Evolutionary conservation across 805 yeast genomes (phyloP).

Genomic region (Cyberlindnera euphorbiiphila): DNA sequence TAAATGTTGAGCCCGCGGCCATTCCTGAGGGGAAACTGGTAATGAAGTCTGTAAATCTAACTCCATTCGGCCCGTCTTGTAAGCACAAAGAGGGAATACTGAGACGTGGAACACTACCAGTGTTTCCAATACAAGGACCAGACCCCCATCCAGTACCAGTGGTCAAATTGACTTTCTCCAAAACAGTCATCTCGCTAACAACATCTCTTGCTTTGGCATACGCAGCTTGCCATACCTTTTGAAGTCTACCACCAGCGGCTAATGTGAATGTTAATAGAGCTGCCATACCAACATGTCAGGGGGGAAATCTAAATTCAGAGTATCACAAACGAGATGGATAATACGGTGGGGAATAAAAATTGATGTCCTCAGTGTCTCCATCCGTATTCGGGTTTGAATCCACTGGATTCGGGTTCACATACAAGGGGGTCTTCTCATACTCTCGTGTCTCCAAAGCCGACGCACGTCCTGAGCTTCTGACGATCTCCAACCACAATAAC

Average conservation of each 20-base stretch:
- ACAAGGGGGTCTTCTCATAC: slow-evolving; percentile 21
- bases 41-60: slow-evolving; percentile 51
- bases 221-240: slow-evolving; percentile 53
- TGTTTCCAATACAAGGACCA: slow-evolving; percentile 60
- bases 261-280: slow-evolving; percentile 6
- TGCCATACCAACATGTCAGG: neutral
- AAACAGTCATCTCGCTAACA: slow-evolving; percentile 51
- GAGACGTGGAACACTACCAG: slow-evolving; percentile 53
- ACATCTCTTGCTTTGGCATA: slow-evolving; percentile 50
- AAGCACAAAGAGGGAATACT: slow-evolving; percentile 53
- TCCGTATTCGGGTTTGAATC: slow-evolving; percentile 8
- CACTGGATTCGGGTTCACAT: slow-evolving; percentile 22
- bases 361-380: slow-evolving; percentile 19
- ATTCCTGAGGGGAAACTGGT: slow-evolving; percentile 57
- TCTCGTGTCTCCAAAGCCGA: slow-evolving; percentile 10
- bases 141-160: slow-evolving; percentile 64
- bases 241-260: slow-evolving; percentile 45
- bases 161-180: slow-evolving; percentile 59
- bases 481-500: too few relatives aligned
- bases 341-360: slow-evolving; percentile 20
- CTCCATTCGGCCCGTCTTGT: slow-evolving; percentile 63
- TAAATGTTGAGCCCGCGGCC: slow-evolving; percentile 57
- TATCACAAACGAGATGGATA: slow-evolving; percentile 26
- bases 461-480: too few relatives aligned
- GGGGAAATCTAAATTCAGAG: slow-evolving; percentile 3